These are phyloP conservation scores for Botryotinia convoluta DNA, from an alignment of 2,329 filamentous ascomycete species.

Conservation along the genomic window DNA sequence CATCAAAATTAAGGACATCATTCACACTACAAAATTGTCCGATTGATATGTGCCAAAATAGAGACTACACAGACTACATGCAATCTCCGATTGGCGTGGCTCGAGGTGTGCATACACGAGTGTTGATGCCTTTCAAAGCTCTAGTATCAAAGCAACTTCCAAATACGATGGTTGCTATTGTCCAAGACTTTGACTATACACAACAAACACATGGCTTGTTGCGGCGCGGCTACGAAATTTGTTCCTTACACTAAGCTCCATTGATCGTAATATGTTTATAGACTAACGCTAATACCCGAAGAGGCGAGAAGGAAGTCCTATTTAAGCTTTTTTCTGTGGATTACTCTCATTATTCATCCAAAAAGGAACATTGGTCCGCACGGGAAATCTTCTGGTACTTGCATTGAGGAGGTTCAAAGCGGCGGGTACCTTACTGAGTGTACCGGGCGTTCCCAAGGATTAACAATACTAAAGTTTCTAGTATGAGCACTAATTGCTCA, in stretches of 20 bases:
- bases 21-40: background rate
- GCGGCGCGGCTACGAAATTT: background rate
- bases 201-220: background rate
- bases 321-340: background rate
- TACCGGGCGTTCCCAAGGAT: background rate
- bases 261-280: background rate
- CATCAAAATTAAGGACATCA: background rate
- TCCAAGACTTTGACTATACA: background rate
- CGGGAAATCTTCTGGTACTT: background rate
- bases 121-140: background rate
- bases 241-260: background rate
- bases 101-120: background rate
- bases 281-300: background rate
- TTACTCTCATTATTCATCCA: background rate
- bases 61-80: background rate
- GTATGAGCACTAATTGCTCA: slow-evolving; percentile 9
- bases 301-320: background rate
- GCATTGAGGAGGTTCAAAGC: background rate
- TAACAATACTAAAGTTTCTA: background rate
- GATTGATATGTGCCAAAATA: background rate
- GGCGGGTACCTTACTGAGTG: background rate
- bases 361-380: background rate
- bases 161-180: background rate
- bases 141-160: background rate
- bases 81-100: background rate